Percentiles rank a stretch among this genome's conserved stretches.
Conservation (phyloP, 2,329 filamentous ascomycete species). For the Fusarium buharicum region DNA sequence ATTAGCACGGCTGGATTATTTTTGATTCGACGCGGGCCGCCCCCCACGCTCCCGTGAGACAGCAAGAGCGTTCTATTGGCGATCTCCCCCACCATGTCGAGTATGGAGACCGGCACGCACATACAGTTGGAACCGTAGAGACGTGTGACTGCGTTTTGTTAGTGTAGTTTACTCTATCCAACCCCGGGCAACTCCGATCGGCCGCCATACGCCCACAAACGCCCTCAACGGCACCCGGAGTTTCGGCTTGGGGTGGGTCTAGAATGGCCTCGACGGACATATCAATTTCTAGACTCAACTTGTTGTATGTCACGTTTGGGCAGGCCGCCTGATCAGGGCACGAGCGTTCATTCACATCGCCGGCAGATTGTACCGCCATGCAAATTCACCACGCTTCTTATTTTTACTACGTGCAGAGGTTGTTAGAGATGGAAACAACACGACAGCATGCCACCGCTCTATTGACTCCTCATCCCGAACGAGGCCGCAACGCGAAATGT, state of each 20-base stretch:
- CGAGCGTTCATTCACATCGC: too few relatives aligned
- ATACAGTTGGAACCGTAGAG: slow-evolving; percentile 1
- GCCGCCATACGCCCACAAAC: neutral
- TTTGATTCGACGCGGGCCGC: slow-evolving; percentile 1
- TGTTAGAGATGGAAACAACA: too few relatives aligned
- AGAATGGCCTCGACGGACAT: neutral
- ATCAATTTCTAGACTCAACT: neutral
- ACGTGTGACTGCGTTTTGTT: neutral
- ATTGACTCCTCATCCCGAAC: too few relatives aligned
- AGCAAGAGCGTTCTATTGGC: neutral
- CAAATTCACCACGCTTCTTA: too few relatives aligned
- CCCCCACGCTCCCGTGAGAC: slow-evolving; percentile 1
- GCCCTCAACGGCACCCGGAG: neutral
- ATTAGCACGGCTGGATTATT: neutral
- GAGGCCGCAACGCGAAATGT: too few relatives aligned
- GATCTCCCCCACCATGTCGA: slow-evolving; percentile 7
- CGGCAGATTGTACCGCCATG: too few relatives aligned
- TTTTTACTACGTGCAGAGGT: too few relatives aligned
- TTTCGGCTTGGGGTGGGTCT: neutral
- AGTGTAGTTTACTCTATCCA: slow-evolving; percentile 1
- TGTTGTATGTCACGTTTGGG: too few relatives aligned
- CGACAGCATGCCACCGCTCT: too few relatives aligned
- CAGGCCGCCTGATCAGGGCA: too few relatives aligned
- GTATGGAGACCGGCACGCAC: slow-evolving; percentile 1
- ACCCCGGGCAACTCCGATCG: neutral